Percentiles rank a stretch among this genome's conserved stretches.
These are phyloP conservation scores for Ammopiptanthus mongolicus DNA, from an alignment of 306 rosid species.

Conservation along the genomic window DNA sequence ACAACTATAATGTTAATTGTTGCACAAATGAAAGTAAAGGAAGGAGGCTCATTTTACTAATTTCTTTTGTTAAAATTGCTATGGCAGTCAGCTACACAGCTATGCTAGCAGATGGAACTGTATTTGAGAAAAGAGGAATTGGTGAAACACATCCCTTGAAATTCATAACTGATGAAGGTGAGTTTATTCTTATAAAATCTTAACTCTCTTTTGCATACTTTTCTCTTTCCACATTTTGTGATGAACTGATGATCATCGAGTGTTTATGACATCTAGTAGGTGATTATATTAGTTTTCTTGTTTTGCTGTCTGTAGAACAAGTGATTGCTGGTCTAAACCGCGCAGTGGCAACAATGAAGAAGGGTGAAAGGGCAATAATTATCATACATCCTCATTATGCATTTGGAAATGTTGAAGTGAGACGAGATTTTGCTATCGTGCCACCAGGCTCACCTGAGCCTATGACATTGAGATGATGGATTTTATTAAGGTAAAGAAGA, in stretches of 20 bases:
- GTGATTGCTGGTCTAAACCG: conserved; percentile 60
- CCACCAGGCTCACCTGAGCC: conserved; percentile 40
- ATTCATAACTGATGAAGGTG: conserved; percentile 65
- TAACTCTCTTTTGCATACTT: not conserved
- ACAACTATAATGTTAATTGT: not conserved
- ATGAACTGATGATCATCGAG: not conserved
- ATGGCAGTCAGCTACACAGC: conserved; percentile 50
- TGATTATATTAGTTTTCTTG: conserved; percentile 2
- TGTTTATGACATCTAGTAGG: not conserved
- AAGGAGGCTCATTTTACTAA: not conserved
- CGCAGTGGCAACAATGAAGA: conserved; percentile 65
- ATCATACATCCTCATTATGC: conserved; percentile 65
- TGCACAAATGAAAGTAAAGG: not conserved
- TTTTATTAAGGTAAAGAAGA: conserved; percentile 44
- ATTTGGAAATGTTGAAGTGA: conserved; percentile 55
- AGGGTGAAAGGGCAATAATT: conserved; percentile 56
- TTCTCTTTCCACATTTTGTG: not conserved
- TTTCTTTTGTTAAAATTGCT: conserved; percentile 5
- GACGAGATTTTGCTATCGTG: conserved; percentile 38
- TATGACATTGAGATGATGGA: conserved; percentile 59
- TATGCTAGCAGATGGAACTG: conserved; percentile 56
- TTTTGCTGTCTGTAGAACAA: conserved; percentile 43
- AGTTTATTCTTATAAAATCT: conserved; percentile 4
- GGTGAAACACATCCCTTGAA: conserved; percentile 46
- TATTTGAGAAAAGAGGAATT: conserved; percentile 61